These are phyloP conservation scores for Podila minutissima DNA, from an alignment of 192 early-diverging fungal species.

Conservation along the genomic window DNA sequence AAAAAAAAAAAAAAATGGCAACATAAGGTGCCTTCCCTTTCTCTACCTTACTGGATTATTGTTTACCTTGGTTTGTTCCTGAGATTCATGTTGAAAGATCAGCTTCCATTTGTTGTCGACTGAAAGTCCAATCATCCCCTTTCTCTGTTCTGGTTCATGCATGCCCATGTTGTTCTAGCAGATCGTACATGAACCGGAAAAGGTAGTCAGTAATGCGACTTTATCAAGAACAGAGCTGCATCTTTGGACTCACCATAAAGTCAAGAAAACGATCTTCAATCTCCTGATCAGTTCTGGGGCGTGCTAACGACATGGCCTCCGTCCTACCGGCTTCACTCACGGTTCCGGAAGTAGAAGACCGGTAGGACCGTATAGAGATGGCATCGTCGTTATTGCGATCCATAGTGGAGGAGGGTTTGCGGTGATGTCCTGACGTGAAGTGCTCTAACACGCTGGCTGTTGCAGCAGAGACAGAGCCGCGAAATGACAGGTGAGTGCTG, in stretches of 20 bases:
- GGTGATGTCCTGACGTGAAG: constrained; percentile 17
- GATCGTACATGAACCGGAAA: background rate
- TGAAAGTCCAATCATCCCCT: constrained; percentile 55
- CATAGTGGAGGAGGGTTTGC: constrained; percentile 24
- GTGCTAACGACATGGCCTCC: constrained; percentile 39
- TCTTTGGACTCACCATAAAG: constrained; percentile 56
- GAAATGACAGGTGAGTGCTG: background rate
- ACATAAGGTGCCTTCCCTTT: background rate
- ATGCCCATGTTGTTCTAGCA: constrained; percentile 63
- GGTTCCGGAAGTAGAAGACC: constrained; percentile 26
- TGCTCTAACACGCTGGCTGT: constrained; percentile 4
- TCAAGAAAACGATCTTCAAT: constrained; percentile 64
- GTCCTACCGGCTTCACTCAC: constrained; percentile 37
- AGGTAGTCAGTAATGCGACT: background rate
- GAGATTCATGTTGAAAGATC: constrained; percentile 62
- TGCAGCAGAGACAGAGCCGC: constrained; percentile 2
- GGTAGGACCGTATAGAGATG: constrained; percentile 28
- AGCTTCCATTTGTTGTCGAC: constrained; percentile 69
- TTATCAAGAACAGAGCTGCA: background rate
- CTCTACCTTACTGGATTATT: no score
- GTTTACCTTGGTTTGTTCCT: constrained; percentile 49
- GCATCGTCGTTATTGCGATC: constrained; percentile 35
- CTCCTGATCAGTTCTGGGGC: constrained; percentile 55
- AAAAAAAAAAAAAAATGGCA: background rate
- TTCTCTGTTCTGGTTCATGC: constrained; percentile 56